These are phyloP conservation scores for Hamigera avellanea DNA, from an alignment of 495 filamentous ascomycete species.

Conservation along the genomic window DNA sequence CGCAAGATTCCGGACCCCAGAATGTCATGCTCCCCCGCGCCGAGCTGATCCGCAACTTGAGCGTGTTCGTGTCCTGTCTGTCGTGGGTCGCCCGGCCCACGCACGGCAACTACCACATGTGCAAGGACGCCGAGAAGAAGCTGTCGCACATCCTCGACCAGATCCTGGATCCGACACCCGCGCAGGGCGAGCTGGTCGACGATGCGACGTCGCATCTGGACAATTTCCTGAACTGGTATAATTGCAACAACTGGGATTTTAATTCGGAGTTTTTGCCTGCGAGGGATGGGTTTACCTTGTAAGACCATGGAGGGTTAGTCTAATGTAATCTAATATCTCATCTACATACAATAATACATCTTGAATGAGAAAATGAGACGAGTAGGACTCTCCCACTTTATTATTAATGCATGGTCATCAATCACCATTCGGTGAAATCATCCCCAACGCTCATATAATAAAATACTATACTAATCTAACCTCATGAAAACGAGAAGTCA, in stretches of 20 bases:
- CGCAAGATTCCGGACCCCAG: constrained; percentile 26
- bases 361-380: too few species aligned
- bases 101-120: constrained; percentile 42
- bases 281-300: constrained; percentile 13
- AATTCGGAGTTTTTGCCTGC: constrained; percentile 19
- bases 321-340: too few species aligned
- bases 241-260: constrained; percentile 25
- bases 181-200: constrained; percentile 17
- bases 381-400: too few species aligned
- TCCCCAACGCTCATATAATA: too few species aligned
- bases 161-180: constrained; percentile 26
- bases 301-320: constrained; percentile 1
- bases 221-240: constrained; percentile 29
- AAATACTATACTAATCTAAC: too few species aligned
- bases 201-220: constrained; percentile 23
- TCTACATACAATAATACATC: too few species aligned
- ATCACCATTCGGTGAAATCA: too few species aligned
- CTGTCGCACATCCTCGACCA: constrained; percentile 32
- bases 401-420: too few species aligned
- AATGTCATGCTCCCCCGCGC: constrained; percentile 38
- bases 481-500: too few species aligned
- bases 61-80: constrained; percentile 47
- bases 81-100: constrained; percentile 41
- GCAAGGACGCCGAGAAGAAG: constrained; percentile 33
- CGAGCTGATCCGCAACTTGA: constrained; percentile 51